These are phyloP conservation scores for Xylaria sp. DNA, from an alignment of 2,329 filamentous ascomycete genomes.

Conservation along the genomic window DNA sequence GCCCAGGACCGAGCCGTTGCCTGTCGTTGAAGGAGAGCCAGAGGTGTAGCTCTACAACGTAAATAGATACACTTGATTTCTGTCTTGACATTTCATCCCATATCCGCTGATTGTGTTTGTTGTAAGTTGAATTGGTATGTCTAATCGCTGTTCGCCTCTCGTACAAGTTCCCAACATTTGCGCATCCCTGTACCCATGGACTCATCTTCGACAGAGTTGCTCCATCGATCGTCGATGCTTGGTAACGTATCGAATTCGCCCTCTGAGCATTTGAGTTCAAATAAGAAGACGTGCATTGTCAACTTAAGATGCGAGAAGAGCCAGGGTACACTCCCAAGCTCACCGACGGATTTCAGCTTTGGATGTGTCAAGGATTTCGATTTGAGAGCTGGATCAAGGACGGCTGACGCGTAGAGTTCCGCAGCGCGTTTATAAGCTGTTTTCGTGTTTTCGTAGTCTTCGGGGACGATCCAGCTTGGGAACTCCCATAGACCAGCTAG, in stretches of 20 bases:
- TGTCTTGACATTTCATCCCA: background rate
- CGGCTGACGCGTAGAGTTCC: conserved; percentile 47
- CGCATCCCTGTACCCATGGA: conserved; percentile 70
- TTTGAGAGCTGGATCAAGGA: conserved; percentile 42
- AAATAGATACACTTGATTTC: background rate
- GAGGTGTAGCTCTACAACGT: conserved; percentile 22
- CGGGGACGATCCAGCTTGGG: conserved; percentile 57
- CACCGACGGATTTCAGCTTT: conserved; percentile 50
- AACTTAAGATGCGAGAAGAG: conserved; percentile 67
- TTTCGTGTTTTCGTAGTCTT: conserved; percentile 44
- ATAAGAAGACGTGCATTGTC: conserved; percentile 67
- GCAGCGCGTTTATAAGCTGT: conserved; percentile 54
- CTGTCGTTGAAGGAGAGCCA: conserved; percentile 39
- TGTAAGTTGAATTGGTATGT: background rate
- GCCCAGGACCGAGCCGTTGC: conserved; percentile 40
- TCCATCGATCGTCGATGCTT: conserved; percentile 50
- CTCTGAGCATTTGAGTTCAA: conserved; percentile 50
- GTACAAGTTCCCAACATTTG: conserved; percentile 64
- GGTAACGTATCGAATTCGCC: conserved; percentile 25
- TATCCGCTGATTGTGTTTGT: background rate
- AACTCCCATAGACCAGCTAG: conserved; percentile 68
- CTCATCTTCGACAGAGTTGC: conserved; percentile 57
- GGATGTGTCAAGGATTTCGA: conserved; percentile 9
- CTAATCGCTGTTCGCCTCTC: conserved; percentile 39
- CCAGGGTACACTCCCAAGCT: conserved; percentile 67